These are phyloP conservation scores for Sphaceloma murrayae DNA, from an alignment of 2,329 filamentous ascomycete genomes.

Conservation along the genomic window DNA sequence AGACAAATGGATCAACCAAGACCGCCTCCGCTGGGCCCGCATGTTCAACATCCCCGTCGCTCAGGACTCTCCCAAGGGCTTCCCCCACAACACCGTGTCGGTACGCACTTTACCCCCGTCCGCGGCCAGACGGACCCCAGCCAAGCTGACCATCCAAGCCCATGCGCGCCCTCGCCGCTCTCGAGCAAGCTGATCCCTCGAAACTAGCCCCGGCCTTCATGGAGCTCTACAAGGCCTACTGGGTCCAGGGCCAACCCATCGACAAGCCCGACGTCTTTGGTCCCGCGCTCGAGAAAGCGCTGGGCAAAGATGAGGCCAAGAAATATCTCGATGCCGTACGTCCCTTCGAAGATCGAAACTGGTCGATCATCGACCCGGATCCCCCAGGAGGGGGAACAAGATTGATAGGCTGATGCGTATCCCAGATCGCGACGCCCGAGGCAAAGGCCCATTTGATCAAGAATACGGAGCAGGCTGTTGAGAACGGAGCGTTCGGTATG, in stretches of 20 bases:
- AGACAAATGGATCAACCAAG: slow-evolving; percentile 45
- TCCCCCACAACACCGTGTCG: slow-evolving; percentile 44
- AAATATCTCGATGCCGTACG: slow-evolving; percentile 36
- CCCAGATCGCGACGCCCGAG: slow-evolving; percentile 29
- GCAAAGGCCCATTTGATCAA: slow-evolving; percentile 39
- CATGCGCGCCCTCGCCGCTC: slow-evolving; percentile 40
- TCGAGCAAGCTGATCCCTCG: slow-evolving; percentile 36
- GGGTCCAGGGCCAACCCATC: slow-evolving; percentile 42
- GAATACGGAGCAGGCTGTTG: slow-evolving; percentile 45
- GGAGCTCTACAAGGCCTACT: slow-evolving; percentile 43
- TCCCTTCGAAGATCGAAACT: too few species aligned
- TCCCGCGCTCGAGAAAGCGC: slow-evolving; percentile 35
- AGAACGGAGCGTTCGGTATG: slow-evolving; percentile 50
- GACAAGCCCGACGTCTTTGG: slow-evolving; percentile 37
- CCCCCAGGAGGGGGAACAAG: too few species aligned
- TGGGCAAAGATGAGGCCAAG: slow-evolving; percentile 38
- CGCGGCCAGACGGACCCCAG: slow-evolving; percentile 8
- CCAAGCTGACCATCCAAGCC: slow-evolving; percentile 18
- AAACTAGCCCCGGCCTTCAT: slow-evolving; percentile 35
- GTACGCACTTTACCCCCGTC: slow-evolving; percentile 20
- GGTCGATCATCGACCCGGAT: too few species aligned
- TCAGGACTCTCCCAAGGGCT: slow-evolving; percentile 37
- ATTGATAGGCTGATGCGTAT: background rate
- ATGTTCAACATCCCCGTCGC: slow-evolving; percentile 47
- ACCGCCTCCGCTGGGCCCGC: slow-evolving; percentile 46